Evolutionary conservation across 108 stramenopile genomes (phyloP).

Genomic region (Schizochytrium sp.): DNA sequence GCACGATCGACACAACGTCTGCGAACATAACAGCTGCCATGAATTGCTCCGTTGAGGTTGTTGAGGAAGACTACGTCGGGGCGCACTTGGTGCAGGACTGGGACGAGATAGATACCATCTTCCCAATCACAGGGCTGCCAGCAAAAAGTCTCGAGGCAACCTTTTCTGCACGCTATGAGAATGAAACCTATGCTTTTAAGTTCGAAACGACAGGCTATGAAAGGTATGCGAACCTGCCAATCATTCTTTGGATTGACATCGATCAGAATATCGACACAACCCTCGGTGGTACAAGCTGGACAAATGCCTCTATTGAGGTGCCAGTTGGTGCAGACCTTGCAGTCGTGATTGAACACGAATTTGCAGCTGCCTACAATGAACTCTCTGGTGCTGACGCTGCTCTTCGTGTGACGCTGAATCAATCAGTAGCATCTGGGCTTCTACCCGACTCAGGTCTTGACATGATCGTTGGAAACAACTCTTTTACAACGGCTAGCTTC

Average conservation of each 20-base stretch:
- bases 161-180: slow-evolving; percentile 9
- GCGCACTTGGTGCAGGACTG: not conserved
- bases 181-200: not conserved
- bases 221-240: not conserved
- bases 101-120: not conserved
- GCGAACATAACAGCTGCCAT: too few relatives aligned
- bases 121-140: not conserved
- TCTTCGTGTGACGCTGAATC: not conserved
- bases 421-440: not conserved
- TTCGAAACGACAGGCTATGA: not conserved
- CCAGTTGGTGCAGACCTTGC: slow-evolving; percentile 2
- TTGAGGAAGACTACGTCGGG: not conserved
- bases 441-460: not conserved
- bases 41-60: too few relatives aligned
- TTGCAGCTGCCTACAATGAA: not conserved
- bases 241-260: slow-evolving; percentile 21
- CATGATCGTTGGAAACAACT: not conserved
- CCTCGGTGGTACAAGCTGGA: not conserved
- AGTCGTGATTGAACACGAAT: not conserved
- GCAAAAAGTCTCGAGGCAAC: not conserved
- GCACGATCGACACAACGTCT: not conserved
- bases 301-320: not conserved
- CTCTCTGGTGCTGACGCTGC: not conserved
- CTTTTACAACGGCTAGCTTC: not conserved
- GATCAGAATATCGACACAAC: not conserved